These are phyloP conservation scores for Cordyceps tenuipes DNA, from an alignment of 2,329 filamentous ascomycete genomes.

Conservation along the genomic window DNA sequence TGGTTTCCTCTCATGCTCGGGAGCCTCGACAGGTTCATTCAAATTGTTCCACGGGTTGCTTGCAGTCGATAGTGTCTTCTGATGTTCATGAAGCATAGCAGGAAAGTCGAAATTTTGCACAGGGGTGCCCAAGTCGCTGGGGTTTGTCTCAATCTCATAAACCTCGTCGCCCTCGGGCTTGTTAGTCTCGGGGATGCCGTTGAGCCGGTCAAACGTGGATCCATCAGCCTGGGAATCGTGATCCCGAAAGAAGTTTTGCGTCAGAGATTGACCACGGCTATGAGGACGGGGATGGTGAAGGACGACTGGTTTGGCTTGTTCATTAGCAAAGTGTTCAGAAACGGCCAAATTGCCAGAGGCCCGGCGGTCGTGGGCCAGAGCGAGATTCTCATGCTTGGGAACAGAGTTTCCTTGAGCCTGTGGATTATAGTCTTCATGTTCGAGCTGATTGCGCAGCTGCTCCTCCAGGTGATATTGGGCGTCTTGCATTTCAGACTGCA, in stretches of 20 bases:
- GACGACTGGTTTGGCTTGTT: constrained; percentile 45
- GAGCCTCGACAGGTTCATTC: constrained; percentile 35
- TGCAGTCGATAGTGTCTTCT: constrained; percentile 45
- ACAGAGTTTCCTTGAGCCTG: constrained; percentile 35
- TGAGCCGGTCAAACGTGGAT: constrained; percentile 31
- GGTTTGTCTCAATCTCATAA: constrained; percentile 65
- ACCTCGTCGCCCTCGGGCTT: constrained; percentile 41
- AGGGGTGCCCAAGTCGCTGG: constrained; percentile 62
- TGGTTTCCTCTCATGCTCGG: constrained; percentile 40
- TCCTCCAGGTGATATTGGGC: constrained; percentile 79
- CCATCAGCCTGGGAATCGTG: constrained; percentile 37
- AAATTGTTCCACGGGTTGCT: constrained; percentile 53
- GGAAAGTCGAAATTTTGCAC: constrained; percentile 41
- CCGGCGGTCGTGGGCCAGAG: constrained; percentile 32
- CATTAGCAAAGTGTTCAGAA: constrained; percentile 43
- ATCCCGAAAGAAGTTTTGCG: constrained; percentile 56
- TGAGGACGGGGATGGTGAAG: constrained; percentile 68
- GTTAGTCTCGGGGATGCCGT: constrained; percentile 31
- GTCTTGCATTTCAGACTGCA: constrained; percentile 79
- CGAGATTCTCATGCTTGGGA: constrained; percentile 18
- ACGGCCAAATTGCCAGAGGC: constrained; percentile 41
- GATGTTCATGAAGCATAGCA: constrained; percentile 38
- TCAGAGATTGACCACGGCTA: constrained; percentile 62
- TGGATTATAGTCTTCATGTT: constrained; percentile 69
- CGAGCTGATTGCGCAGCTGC: constrained; percentile 67